Conservation (phyloP, 2,329 filamentous ascomycete genomes). For the Neopestalotiopsis sp. region DNA sequence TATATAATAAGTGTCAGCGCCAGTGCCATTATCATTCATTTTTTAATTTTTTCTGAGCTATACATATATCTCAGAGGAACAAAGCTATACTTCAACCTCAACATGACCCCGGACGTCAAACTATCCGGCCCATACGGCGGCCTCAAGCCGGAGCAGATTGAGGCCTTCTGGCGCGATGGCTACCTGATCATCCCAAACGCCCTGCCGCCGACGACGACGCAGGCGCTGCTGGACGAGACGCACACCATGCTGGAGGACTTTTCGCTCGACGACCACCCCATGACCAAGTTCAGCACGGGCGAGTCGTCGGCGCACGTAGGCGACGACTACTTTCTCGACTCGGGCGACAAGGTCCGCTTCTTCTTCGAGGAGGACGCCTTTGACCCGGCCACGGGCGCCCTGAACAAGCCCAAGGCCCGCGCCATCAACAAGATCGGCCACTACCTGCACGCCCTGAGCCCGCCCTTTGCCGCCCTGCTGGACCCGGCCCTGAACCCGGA, state of each 20-base stretch:
- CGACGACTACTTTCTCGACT: slow-evolving; percentile 91
- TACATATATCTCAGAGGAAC: no score
- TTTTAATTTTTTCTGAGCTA: not conserved
- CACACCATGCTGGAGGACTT: slow-evolving; percentile 76
- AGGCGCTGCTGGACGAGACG: slow-evolving; percentile 75
- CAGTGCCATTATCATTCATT: not conserved
- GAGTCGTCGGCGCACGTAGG: slow-evolving; percentile 79
- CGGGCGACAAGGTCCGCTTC: slow-evolving; percentile 91
- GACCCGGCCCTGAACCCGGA: slow-evolving; percentile 51
- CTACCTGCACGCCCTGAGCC: slow-evolving; percentile 72
- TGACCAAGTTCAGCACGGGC: slow-evolving; percentile 93
- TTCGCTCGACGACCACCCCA: slow-evolving; percentile 80
- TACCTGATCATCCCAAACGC: slow-evolving; percentile 87
- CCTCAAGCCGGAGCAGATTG: slow-evolving; percentile 74
- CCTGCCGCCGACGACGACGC: slow-evolving; percentile 68
- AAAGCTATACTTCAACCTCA: not conserved
- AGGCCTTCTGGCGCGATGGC: slow-evolving; percentile 79
- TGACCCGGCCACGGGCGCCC: slow-evolving; percentile 54
- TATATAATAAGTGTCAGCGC: not conserved
- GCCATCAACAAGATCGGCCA: slow-evolving; percentile 93
- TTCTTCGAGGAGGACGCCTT: slow-evolving; percentile 98
- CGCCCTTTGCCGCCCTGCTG: slow-evolving; percentile 66
- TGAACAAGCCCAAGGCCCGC: slow-evolving; percentile 78
- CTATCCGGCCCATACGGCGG: slow-evolving; percentile 44
- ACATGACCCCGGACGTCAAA: slow-evolving; percentile 22